Conservation (phyloP, 257 asterid genomes). For the Solanum pennellii region DNA sequence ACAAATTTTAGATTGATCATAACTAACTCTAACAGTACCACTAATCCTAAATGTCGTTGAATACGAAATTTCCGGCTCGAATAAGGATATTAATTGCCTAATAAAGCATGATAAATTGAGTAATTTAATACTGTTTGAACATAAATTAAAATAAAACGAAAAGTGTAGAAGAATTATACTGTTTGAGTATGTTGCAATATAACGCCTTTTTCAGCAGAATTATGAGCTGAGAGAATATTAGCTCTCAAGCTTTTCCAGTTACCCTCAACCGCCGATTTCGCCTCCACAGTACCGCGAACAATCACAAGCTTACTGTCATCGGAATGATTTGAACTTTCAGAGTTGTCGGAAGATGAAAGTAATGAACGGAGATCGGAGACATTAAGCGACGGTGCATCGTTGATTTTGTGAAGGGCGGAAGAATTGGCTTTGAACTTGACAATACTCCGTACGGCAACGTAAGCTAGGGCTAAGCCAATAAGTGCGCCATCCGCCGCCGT, state of each 20-base stretch:
- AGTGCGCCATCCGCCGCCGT: slow-evolving; percentile 73
- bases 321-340: background rate
- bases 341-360: slow-evolving; percentile 11
- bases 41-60: background rate
- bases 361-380: slow-evolving; percentile 70
- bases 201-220: slow-evolving; percentile 59
- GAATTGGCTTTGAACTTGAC: slow-evolving; percentile 39
- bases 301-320: slow-evolving; percentile 38
- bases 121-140: background rate
- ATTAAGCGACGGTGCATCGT: slow-evolving; percentile 39
- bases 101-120: background rate
- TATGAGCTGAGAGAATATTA: slow-evolving; percentile 32
- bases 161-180: slow-evolving; percentile 14
- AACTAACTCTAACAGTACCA: background rate
- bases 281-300: slow-evolving; percentile 66
- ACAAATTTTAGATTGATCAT: background rate
- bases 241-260: slow-evolving; percentile 37
- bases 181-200: slow-evolving; percentile 52
- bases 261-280: slow-evolving; percentile 34
- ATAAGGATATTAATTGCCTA: background rate
- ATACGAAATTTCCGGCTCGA: background rate
- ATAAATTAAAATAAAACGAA: background rate
- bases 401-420: slow-evolving; percentile 55
- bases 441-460: slow-evolving; percentile 57
- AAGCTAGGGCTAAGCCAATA: slow-evolving; percentile 62